Evolutionary conservation across 2,329 filamentous ascomycete genomes (phyloP), one percentile per base, ranked within the genome.

Genomic region (Microsporum canis): DNA sequence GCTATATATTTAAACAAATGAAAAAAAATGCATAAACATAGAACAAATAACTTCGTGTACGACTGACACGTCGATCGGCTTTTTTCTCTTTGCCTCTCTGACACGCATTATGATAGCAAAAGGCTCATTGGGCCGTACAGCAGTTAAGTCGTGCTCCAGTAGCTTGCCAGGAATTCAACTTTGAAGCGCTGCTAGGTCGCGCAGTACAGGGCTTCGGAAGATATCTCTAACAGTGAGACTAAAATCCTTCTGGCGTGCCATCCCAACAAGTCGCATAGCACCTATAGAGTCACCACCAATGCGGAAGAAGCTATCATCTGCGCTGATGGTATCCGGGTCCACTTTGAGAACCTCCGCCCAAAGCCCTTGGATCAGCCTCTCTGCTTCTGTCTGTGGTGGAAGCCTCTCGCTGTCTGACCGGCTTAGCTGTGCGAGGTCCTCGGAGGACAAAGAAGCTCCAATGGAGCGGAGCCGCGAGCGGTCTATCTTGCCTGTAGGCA

Each of bases 401-500:
- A 57, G 3, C 17, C 53, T 12, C 23, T 57, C 33, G 53, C 29
- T 39, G 6, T 39, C 53, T 12, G 36, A 39, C 5, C 53, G 33
- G n/a, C 53, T 57, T 3, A 57, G 33, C 14, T 36, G 36, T 12
- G 53, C 53, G 8, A 57, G 6, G 3, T 57, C 31, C n/a, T n/a
- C 17, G 7, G 53, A n/a, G 31, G 53, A 36, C 53, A 57, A 14
- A 6, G 53, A 6, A 10, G 29, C 61, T 17, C 61, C 61, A 8
- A 63, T 61, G 12, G 53, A 14, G 1, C 68, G 63, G n/a, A 71
- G 63, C 29, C 66, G 59, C 61, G 71, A 70, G 5, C 68, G 70
- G 58, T 75, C 71, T 0, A 67, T 70, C 64, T 79, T 79, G 0
- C 73, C 73, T 1, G 75, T 74, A 0, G 69, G 65, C 0, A 72